A percentile compares a stretch with the other conserved stretches of the same genome.
Evolutionary conservation across 2,329 filamentous ascomycete genomes (phyloP).

Genomic region (Hymenoscyphus fructigenus): DNA sequence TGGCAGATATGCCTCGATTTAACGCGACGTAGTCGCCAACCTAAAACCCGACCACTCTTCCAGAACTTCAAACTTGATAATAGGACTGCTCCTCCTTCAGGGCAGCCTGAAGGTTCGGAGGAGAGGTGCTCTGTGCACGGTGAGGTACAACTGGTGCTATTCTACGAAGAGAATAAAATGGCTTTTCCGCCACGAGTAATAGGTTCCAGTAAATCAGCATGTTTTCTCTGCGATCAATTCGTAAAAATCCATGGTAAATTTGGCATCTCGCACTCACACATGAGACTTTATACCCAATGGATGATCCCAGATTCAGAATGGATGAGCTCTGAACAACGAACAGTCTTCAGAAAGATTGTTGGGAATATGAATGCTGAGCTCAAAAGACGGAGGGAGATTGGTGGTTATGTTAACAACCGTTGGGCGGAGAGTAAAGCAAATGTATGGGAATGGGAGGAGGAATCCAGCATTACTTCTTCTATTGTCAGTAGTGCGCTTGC

Average conservation of each 20-base stretch:
- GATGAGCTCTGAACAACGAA: background rate
- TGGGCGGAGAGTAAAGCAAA: slow-evolving; percentile 8
- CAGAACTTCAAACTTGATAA: slow-evolving; percentile 9
- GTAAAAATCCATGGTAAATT: slow-evolving; percentile 18
- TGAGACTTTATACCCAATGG: slow-evolving; percentile 15
- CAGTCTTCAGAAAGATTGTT: background rate
- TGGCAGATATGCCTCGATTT: slow-evolving; percentile 18
- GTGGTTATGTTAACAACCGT: background rate
- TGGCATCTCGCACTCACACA: slow-evolving; percentile 19
- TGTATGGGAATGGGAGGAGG: background rate
- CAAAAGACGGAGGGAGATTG: background rate
- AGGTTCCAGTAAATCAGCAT: slow-evolving; percentile 24
- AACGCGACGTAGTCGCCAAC: slow-evolving; percentile 11
- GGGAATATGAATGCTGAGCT: background rate
- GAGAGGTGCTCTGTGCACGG: slow-evolving; percentile 43
- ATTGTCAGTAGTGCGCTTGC: background rate
- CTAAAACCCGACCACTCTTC: slow-evolving; percentile 2
- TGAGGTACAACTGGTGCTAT: slow-evolving; percentile 46
- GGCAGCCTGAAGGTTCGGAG: slow-evolving; percentile 2
- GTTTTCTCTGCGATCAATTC: slow-evolving; percentile 23
- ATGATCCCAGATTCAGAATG: slow-evolving; percentile 12
- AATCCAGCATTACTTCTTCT: slow-evolving; percentile 1
- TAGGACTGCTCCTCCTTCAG: background rate
- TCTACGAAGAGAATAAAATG: slow-evolving; percentile 13
- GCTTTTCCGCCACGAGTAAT: slow-evolving; percentile 12